These are phyloP conservation scores for Metarhizium brunneum DNA, from an alignment of 2,329 filamentous ascomycete species.

Conservation along the genomic window DNA sequence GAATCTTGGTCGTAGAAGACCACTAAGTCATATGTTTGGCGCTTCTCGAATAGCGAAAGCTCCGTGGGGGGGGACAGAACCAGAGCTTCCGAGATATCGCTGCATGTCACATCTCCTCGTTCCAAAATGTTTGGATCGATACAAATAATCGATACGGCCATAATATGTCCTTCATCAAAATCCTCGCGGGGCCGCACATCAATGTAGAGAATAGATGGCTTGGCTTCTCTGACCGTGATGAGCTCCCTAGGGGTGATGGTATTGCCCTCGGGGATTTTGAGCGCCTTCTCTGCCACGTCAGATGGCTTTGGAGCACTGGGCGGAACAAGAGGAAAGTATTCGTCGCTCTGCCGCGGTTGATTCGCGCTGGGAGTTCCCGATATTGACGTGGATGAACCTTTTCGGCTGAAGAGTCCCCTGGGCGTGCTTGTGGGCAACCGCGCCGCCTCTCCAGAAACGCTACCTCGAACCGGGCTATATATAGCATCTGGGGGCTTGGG, in stretches of 20 bases:
- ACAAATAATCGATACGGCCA: constrained; percentile 75
- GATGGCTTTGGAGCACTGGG: constrained; percentile 20
- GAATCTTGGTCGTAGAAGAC: constrained; percentile 81
- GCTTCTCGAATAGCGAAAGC: constrained; percentile 59
- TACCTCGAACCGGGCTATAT: constrained; percentile 69
- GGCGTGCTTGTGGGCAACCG: constrained; percentile 57
- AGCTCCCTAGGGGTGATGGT: constrained; percentile 61
- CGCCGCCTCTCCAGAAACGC: constrained; percentile 54
- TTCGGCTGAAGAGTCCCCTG: constrained; percentile 52
- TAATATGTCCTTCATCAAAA: constrained; percentile 85
- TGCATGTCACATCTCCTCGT: constrained; percentile 55
- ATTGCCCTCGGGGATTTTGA: constrained; percentile 45
- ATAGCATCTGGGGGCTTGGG: constrained; percentile 67
- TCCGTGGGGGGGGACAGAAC: constrained; percentile 67
- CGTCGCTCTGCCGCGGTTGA: constrained; percentile 18
- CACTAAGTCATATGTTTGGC: constrained; percentile 72
- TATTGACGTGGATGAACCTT: constrained; percentile 39
- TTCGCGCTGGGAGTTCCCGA: constrained; percentile 18
- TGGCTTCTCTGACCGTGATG: constrained; percentile 55
- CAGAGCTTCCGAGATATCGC: constrained; percentile 56
- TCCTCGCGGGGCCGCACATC: constrained; percentile 73
- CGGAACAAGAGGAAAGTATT: constrained; percentile 21
- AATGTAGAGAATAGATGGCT: constrained; percentile 63
- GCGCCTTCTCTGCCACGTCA: constrained; percentile 26
- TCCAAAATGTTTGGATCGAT: constrained; percentile 71